These are phyloP conservation scores for Kwoniella shandongensis DNA, from an alignment of 768 basidiomycete genomes.

Conservation along the genomic window DNA sequence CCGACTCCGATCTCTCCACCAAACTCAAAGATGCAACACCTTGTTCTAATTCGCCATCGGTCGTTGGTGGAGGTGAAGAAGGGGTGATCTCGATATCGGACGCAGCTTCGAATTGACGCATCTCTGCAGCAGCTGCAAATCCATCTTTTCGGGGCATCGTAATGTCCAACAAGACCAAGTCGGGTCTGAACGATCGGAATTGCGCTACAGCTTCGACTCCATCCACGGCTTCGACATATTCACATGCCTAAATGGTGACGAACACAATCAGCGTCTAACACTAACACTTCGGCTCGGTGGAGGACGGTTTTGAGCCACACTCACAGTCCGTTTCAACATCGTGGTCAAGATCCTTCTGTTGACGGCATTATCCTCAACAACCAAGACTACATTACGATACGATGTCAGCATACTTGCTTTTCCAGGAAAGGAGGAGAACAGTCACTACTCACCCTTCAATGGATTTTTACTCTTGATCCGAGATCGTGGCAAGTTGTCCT, in stretches of 20 bases:
- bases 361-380: conserved; percentile 50
- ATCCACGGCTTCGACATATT: conserved; percentile 46
- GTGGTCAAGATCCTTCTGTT: conserved; percentile 41
- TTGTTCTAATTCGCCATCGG: too few species aligned
- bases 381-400: conserved; percentile 29
- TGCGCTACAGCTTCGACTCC: conserved; percentile 42
- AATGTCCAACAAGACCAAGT: conserved; percentile 47
- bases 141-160: conserved; percentile 52
- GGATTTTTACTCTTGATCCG: neutral
- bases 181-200: conserved; percentile 36
- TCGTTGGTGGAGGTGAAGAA: conserved; percentile 3
- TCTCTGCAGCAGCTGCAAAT: conserved; percentile 45
- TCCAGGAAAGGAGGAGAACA: too few species aligned
- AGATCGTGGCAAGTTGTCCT: too few species aligned
- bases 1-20: too few species aligned
- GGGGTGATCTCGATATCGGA: conserved; percentile 1
- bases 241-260: conserved; percentile 17
- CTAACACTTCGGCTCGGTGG: too few species aligned
- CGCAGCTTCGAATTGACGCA: conserved; percentile 39
- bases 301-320: too few species aligned
- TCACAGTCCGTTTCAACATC: conserved; percentile 35
- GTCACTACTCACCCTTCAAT: conserved; percentile 12
- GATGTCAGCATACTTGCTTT: neutral
- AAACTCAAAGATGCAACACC: too few species aligned
- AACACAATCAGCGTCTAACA: neutral